A percentile compares a stretch with the other conserved stretches of the same genome.
phyloP scores from a whole-genome alignment of 2,329 filamentous ascomycete species.

The Diaporthe helianthi region DNA sequence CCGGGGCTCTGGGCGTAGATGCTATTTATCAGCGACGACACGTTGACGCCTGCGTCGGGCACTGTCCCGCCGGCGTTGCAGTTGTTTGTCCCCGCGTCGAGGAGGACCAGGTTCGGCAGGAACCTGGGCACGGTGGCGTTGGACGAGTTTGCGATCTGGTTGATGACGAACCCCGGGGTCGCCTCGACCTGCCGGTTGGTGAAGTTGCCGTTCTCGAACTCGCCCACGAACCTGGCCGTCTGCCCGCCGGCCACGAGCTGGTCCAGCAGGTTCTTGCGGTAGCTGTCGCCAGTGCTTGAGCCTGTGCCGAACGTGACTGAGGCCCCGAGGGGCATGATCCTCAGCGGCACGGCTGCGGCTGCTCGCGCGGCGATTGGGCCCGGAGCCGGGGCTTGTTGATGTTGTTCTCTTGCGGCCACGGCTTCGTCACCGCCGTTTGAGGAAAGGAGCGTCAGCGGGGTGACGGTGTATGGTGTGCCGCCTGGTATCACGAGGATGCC shows the following conservation, averaged over 20 bases:
- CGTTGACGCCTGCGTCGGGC: constrained; percentile 36
- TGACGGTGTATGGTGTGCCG: constrained; percentile 6
- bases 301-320: constrained; percentile 39
- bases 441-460: constrained; percentile 7
- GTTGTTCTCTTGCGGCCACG: constrained; percentile 1
- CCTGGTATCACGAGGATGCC: constrained; percentile 22
- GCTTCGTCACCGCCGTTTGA: not conserved
- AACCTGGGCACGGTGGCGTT: constrained; percentile 33
- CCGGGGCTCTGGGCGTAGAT: constrained; percentile 37
- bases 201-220: constrained; percentile 36
- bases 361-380: not conserved
- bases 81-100: constrained; percentile 40
- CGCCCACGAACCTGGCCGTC: constrained; percentile 39
- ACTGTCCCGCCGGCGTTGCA: constrained; percentile 37
- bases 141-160: constrained; percentile 36
- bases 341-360: constrained; percentile 30
- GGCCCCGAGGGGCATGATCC: constrained; percentile 38
- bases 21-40: constrained; percentile 36
- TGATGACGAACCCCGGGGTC: constrained; percentile 37
- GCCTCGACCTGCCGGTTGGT: constrained; percentile 38
- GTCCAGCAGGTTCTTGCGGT: constrained; percentile 38
- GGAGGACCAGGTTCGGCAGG: constrained; percentile 37
- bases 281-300: constrained; percentile 38
- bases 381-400: not conserved
- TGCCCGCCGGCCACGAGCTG: constrained; percentile 33